These are phyloP conservation scores for Pseudovirgaria hyperparasitica DNA, from an alignment of 2,329 filamentous ascomycete species.

Conservation along the genomic window DNA sequence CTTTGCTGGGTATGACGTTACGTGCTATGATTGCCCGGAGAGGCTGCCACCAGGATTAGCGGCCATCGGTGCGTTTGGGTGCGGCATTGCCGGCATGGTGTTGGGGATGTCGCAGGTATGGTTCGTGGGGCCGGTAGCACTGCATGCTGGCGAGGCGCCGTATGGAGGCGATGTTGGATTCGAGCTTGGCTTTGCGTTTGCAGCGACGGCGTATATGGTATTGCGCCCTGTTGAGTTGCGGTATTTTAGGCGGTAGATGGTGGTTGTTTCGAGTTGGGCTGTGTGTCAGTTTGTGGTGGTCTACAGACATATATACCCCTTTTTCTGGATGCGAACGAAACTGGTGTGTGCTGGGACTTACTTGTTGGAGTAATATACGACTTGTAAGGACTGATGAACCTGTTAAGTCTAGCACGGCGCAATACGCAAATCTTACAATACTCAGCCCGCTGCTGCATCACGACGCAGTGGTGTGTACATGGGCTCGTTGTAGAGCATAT, in stretches of 20 bases:
- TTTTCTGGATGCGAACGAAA: no score
- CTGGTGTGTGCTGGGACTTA: no score
- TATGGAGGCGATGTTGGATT: slow-evolving; percentile 50
- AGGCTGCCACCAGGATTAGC: slow-evolving; percentile 52
- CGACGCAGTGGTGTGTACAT: no score
- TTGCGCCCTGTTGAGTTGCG: slow-evolving; percentile 39
- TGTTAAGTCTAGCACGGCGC: no score
- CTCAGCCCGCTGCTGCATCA: no score
- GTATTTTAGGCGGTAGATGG: slow-evolving; percentile 26
- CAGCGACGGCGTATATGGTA: slow-evolving; percentile 38
- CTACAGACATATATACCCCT: no score
- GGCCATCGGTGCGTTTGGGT: slow-evolving; percentile 48
- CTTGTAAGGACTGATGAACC: no score
- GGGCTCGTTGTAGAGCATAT: no score
- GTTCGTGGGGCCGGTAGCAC: slow-evolving; percentile 53
- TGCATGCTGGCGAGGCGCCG: slow-evolving; percentile 38
- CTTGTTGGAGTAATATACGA: no score
- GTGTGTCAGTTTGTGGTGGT: neutral
- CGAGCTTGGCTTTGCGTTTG: slow-evolving; percentile 52
- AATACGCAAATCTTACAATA: no score
- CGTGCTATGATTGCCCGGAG: slow-evolving; percentile 43
- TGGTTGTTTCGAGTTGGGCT: neutral
- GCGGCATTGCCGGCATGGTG: slow-evolving; percentile 53
- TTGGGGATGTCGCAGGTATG: slow-evolving; percentile 59
- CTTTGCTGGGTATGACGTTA: slow-evolving; percentile 45